Evolutionary conservation across 441 rosid species (phyloP), one percentile per base, ranked within the genome.

Genomic region (Adansonia gregorii): DNA sequence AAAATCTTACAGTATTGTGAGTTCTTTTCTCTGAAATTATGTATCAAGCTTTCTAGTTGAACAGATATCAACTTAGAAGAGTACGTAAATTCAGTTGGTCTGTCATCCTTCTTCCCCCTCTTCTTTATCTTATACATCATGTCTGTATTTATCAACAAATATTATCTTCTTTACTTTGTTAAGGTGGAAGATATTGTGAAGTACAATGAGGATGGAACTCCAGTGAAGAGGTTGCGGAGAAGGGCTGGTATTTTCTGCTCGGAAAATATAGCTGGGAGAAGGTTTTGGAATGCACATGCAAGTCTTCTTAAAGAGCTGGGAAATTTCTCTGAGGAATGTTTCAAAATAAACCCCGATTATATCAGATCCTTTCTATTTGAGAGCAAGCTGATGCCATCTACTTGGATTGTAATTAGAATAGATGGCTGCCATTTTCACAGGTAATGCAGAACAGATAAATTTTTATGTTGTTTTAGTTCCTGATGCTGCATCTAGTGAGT

Each of bases 351-450:
- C 76, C 87, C 92, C 67, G 97, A 91, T 46, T 87, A 82, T 68
- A 51, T 94, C 19, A 84, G 85, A 73, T 92, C 92, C 69, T 96
- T 94, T 83, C 79, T 82, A 80, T 93, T 86, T 70, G 97, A 94
- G 77, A 90, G 81, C 82, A 94, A 89, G 80, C 74, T 94, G 90
- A 83, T 94, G 89, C 94, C 92, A 72, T 88, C 85, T 65, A 90
- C 94, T 46, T 96, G 98, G 97, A 83, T 91, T 39, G 92, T 96
- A 55, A 80, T 96, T 78, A 88, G 99, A 82, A 89, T 94, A 80
- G 99, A 94, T 82, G 98, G 98, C 77, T 93, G 94, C 83, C 97
- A 96, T 82, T 96, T 96, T 87, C 99, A 96, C 91, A 89, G 97
- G 98, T 93, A 83, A 79, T 80, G 64, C 27, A 19, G 19, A 67